phyloP scores from a whole-genome alignment of 495 filamentous ascomycete species.

The Penicillium mononematosum region DNA sequence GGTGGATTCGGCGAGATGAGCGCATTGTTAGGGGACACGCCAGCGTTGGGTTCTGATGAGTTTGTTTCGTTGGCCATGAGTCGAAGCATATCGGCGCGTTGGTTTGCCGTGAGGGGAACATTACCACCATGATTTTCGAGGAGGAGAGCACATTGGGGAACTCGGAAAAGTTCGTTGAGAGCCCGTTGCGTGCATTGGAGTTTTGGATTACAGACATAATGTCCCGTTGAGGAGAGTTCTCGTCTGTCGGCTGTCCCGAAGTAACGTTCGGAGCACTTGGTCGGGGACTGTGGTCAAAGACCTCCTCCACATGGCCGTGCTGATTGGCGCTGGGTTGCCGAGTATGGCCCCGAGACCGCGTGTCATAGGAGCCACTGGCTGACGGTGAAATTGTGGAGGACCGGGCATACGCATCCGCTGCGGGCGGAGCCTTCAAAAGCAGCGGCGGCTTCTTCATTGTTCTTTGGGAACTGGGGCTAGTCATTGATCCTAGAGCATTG shows the following conservation, averaged over 20 bases:
- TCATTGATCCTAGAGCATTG: slow-evolving; percentile 37
- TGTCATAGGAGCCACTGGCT: slow-evolving; percentile 31
- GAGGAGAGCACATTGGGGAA: slow-evolving; percentile 73
- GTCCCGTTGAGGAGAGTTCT: slow-evolving; percentile 55
- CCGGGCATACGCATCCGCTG: slow-evolving; percentile 32
- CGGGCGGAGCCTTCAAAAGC: slow-evolving; percentile 50
- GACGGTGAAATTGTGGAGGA: slow-evolving; percentile 44
- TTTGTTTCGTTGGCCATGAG: slow-evolving; percentile 64
- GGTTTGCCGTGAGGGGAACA: slow-evolving; percentile 68
- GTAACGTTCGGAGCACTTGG: slow-evolving; percentile 22
- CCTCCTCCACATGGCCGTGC: slow-evolving; percentile 45
- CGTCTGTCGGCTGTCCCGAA: slow-evolving; percentile 22
- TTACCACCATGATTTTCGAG: slow-evolving; percentile 63
- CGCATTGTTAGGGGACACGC: slow-evolving; percentile 46
- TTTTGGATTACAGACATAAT: slow-evolving; percentile 89
- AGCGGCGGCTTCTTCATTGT: slow-evolving; percentile 51
- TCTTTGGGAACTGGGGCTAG: slow-evolving; percentile 39
- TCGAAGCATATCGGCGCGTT: slow-evolving; percentile 75
- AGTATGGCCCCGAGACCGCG: slow-evolving; percentile 33
- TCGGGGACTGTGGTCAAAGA: slow-evolving; percentile 43
- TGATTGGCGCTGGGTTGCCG: slow-evolving; percentile 38
- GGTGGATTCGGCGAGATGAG: slow-evolving; percentile 61
- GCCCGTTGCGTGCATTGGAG: slow-evolving; percentile 63
- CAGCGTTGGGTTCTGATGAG: slow-evolving; percentile 27
- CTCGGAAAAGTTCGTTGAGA: slow-evolving; percentile 54